Conservation (phyloP, 1,284 basidiomycete species). For the Omphalotus olearius region DNA sequence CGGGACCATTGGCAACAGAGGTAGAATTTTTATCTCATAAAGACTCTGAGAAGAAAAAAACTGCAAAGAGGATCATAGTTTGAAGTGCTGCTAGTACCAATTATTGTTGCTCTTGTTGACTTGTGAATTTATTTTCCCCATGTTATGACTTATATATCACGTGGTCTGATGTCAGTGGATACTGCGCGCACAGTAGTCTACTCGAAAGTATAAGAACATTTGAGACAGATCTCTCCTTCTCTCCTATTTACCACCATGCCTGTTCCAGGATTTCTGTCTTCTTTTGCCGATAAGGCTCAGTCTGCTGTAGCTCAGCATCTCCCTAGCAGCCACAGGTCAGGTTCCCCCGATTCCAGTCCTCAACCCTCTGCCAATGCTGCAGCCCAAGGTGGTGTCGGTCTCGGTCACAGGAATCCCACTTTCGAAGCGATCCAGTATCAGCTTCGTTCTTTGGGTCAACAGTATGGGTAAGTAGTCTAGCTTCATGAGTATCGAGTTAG, state of each 20-base stretch:
- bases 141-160: background rate
- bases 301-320: slow-evolving; percentile 54
- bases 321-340: slow-evolving; percentile 31
- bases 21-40: slow-evolving; percentile 94
- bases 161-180: background rate
- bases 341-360: slow-evolving; percentile 30
- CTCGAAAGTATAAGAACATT: slow-evolving; percentile 1
- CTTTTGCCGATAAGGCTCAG: slow-evolving; percentile 71
- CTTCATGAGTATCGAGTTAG: background rate
- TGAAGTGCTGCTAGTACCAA: slow-evolving; percentile 14
- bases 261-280: slow-evolving; percentile 53
- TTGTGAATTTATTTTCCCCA: background rate
- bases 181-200: background rate
- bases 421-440: slow-evolving; percentile 67
- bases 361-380: slow-evolving; percentile 38
- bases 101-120: background rate
- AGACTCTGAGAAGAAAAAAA: slow-evolving; percentile 94
- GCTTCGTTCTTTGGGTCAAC: slow-evolving; percentile 66
- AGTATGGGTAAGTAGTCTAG: slow-evolving; percentile 56
- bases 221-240: slow-evolving; percentile 11
- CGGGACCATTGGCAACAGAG: slow-evolving; percentile 83
- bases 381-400: slow-evolving; percentile 29
- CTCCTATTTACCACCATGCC: slow-evolving; percentile 40
- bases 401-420: slow-evolving; percentile 41
- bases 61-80: slow-evolving; percentile 74